These are phyloP conservation scores for Aureobasidium sp. DNA, from an alignment of 2,329 filamentous ascomycete genomes.

Conservation along the genomic window DNA sequence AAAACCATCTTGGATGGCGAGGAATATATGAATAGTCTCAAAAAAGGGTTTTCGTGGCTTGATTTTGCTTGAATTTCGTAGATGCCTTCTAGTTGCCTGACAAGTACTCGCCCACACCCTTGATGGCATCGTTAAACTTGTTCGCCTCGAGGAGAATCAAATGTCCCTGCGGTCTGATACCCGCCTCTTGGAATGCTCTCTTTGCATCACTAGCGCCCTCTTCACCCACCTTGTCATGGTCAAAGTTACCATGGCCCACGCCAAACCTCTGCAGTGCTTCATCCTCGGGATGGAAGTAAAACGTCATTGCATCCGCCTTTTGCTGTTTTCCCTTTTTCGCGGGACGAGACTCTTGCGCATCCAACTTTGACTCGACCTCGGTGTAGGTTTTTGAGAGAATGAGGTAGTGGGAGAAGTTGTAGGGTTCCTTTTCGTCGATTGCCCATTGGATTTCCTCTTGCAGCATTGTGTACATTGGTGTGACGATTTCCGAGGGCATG, in stretches of 20 bases:
- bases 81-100: background rate
- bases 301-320: slow-evolving; percentile 47
- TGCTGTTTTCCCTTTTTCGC: slow-evolving; percentile 55
- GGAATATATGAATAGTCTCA: too few species aligned
- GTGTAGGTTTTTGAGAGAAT: slow-evolving; percentile 87
- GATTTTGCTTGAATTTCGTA: background rate
- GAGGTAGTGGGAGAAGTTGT: slow-evolving; percentile 87
- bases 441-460: slow-evolving; percentile 85
- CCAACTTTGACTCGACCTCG: slow-evolving; percentile 75
- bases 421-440: slow-evolving; percentile 82
- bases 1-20: too few species aligned
- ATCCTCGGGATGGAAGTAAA: slow-evolving; percentile 95
- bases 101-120: slow-evolving; percentile 68
- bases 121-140: slow-evolving; percentile 68
- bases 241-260: slow-evolving; percentile 58
- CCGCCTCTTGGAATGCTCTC: slow-evolving; percentile 87
- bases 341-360: slow-evolving; percentile 54
- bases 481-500: slow-evolving; percentile 86
- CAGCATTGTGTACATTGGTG: slow-evolving; percentile 92
- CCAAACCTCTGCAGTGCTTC: slow-evolving; percentile 77
- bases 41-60: background rate
- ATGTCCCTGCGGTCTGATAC: slow-evolving; percentile 74
- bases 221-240: slow-evolving; percentile 68
- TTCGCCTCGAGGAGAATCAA: slow-evolving; percentile 76
- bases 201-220: slow-evolving; percentile 83